These are phyloP conservation scores for Henckelia pumila DNA, from an alignment of 257 asterid species.

Conservation along the genomic window DNA sequence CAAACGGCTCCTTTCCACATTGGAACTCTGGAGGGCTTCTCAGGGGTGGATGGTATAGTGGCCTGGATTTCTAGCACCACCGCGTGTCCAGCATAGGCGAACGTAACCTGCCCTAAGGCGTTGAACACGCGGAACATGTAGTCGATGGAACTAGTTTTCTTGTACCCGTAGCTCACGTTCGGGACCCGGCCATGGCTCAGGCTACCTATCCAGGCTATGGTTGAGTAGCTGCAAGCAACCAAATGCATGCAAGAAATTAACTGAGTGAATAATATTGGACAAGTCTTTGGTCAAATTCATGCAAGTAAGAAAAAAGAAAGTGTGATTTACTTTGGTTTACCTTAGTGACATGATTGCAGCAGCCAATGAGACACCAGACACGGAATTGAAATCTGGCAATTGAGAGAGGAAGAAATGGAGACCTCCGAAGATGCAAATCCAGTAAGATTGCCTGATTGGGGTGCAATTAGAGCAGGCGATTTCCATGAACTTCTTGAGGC, in stretches of 20 bases:
- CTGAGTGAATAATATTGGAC: no score
- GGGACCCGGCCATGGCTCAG: conserved; percentile 56
- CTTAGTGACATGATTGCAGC: conserved; percentile 92
- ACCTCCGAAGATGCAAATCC: conserved; percentile 87
- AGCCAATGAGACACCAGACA: conserved; percentile 71
- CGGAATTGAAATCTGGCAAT: conserved; percentile 80
- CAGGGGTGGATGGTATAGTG: conserved; percentile 85
- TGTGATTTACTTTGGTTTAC: conserved; percentile 25
- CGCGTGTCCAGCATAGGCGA: conserved; percentile 88
- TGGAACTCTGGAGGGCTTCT: conserved; percentile 70
- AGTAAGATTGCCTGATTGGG: conserved; percentile 63
- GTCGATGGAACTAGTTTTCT: conserved; percentile 48
- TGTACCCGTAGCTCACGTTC: conserved; percentile 65
- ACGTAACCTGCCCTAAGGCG: conserved; percentile 75
- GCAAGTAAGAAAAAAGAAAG: no score
- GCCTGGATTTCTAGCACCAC: conserved; percentile 88
- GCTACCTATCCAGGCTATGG: conserved; percentile 82
- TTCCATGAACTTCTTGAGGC: conserved; percentile 70
- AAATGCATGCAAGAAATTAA: not conserved
- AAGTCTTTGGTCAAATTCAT: no score
- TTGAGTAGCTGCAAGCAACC: conserved; percentile 57
- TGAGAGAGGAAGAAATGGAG: conserved; percentile 85
- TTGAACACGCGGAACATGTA: conserved; percentile 67
- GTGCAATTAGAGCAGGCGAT: conserved; percentile 60
- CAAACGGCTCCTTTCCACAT: conserved; percentile 96